Evolutionary conservation across 176 grass and related monocot genomes (phyloP), one percentile per base, ranked within the genome.

Genomic region (Sorghum bicolor): DNA sequence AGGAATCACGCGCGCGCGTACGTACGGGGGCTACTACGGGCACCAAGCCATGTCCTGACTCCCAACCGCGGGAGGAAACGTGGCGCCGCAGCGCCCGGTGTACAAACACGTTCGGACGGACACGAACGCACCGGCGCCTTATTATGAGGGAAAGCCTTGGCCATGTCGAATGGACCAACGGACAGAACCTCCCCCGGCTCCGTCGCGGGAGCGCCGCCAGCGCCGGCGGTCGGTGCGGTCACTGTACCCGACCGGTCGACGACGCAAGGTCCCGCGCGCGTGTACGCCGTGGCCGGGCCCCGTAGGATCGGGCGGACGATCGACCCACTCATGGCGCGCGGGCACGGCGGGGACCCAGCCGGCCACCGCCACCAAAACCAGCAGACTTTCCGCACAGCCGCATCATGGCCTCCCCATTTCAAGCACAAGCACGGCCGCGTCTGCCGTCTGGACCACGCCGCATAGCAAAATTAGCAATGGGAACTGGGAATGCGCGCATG

Each of bases 391-490:
- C 11, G 78, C 55, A 43, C 33, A 65, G 44, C 78, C 7, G 53
- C 85, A 82, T 89, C 83, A 86, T 82, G 83, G 72, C 72, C 72
- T 43, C 55, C 41, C 73, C 79, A 77, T 72, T 89, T 77, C 31
- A 20, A 81, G 72, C 78, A 86, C 72, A 19, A 77, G 72, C 83
- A 86, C 72, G 64, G 34, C 32, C 24, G 40, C 32, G 58, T n/a
- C 3, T 31, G 43, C 0, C 43, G 61, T 64, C 60, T 75, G 58
- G 87, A 81, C 77, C 77, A 85, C 52, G 83, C 7, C 41, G 20
- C 38, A 24, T 30, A 60, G 77, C 52, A 32, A 32, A 20, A 43
- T 15, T 10, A 31, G 38, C 39, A 15, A 6, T 10, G 16, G 14
- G 14, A 31, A 40, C 32, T 5, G 16, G 7, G 15, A 31, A 40